Percentiles rank a stretch among this genome's conserved stretches.
phyloP scores from a whole-genome alignment of 495 filamentous ascomycete genomes.

The Melanomma pulvis-pyrius region DNA sequence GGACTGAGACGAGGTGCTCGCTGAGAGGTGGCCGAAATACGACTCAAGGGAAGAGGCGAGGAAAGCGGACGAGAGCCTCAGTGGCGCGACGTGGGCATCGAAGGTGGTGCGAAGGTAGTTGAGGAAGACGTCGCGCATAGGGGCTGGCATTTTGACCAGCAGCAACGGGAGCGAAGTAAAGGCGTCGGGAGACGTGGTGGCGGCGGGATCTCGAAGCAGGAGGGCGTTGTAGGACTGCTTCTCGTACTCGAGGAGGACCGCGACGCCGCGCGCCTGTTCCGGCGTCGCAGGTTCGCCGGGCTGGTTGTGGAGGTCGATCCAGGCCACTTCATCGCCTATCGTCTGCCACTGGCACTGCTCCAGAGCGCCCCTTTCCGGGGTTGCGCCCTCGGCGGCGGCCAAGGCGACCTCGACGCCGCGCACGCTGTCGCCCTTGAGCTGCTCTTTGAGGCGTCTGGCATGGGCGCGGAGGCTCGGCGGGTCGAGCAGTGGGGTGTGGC shows the following conservation, averaged over 20 bases:
- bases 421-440: constrained; percentile 42
- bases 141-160: constrained; percentile 42
- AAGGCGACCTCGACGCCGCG: constrained; percentile 42
- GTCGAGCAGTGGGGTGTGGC: constrained; percentile 33
- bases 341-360: constrained; percentile 41
- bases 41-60: constrained; percentile 40
- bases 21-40: constrained; percentile 25
- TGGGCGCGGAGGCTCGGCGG: constrained; percentile 34
- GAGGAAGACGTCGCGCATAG: constrained; percentile 42
- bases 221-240: constrained; percentile 38
- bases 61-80: constrained; percentile 37
- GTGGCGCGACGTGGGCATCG: constrained; percentile 38
- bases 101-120: constrained; percentile 43
- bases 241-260: constrained; percentile 40
- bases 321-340: constrained; percentile 41
- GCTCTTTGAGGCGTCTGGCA: constrained; percentile 36
- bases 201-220: constrained; percentile 38
- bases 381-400: constrained; percentile 14
- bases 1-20: constrained; percentile 20
- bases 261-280: constrained; percentile 37
- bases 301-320: constrained; percentile 29
- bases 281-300: constrained; percentile 11
- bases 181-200: constrained; percentile 21
- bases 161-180: constrained; percentile 44
- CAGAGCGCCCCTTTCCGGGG: constrained; percentile 36